Percentiles rank a stretch among this genome's conserved stretches.
phyloP scores from a whole-genome alignment of 2,329 filamentous ascomycete genomes.

The Ophioceras dolichostomum region DNA sequence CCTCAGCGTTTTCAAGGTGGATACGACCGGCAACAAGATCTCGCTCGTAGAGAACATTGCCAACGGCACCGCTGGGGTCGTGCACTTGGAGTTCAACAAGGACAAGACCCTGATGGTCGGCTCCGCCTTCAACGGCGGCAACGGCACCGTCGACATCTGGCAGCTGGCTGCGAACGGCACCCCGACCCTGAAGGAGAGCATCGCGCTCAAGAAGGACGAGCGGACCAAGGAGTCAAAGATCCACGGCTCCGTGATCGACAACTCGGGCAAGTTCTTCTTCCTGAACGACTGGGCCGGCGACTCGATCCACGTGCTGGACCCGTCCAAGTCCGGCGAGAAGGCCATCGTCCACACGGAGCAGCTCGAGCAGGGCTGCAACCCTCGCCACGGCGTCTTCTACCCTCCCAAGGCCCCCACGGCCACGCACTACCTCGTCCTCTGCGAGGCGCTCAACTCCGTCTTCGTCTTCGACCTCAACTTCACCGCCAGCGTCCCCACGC shows the following conservation, averaged over 20 bases:
- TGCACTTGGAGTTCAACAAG: constrained; percentile 32
- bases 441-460: constrained; percentile 32
- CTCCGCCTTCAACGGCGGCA: constrained; percentile 27
- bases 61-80: constrained; percentile 29
- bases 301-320: constrained; percentile 30
- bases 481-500: constrained; percentile 18
- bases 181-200: constrained; percentile 22
- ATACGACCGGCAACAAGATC: constrained; percentile 18
- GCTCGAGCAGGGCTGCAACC: constrained; percentile 28
- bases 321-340: constrained; percentile 25
- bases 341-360: constrained; percentile 20
- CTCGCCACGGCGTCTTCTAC: constrained; percentile 38
- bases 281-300: constrained; percentile 37
- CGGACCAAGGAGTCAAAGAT: constrained; percentile 10
- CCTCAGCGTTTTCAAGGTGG: constrained; percentile 24
- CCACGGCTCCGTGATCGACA: constrained; percentile 35
- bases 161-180: constrained; percentile 21
- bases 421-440: constrained; percentile 33
- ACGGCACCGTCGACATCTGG: constrained; percentile 31
- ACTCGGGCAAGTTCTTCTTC: constrained; percentile 34
- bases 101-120: constrained; percentile 32
- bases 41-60: constrained; percentile 13
- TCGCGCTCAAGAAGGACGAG: constrained; percentile 24
- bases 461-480: constrained; percentile 29
- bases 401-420: constrained; percentile 17